These are phyloP conservation scores for Penicillium egyptiacum DNA, from an alignment of 495 filamentous ascomycete species.

Conservation along the genomic window DNA sequence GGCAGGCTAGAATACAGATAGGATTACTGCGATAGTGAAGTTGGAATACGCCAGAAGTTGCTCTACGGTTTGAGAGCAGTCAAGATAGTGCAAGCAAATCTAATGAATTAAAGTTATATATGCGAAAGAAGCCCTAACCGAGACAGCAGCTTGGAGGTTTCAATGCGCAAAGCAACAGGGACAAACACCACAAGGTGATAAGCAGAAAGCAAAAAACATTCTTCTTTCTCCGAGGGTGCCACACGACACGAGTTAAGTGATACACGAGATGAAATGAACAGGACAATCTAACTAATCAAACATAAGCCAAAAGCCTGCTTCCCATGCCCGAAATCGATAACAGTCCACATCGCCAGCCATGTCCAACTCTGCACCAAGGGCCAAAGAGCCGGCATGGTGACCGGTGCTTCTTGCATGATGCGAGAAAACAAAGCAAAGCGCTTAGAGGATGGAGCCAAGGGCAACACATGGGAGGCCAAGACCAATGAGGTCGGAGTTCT, in stretches of 20 bases:
- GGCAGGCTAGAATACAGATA: too few species aligned
- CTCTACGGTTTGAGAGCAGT: not conserved
- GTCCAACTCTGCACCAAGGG: conserved; percentile 4
- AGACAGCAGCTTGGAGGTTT: conserved; percentile 27
- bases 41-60: too few species aligned
- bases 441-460: conserved; percentile 51
- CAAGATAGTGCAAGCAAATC: conserved; percentile 14
- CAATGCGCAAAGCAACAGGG: conserved; percentile 27
- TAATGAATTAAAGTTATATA: conserved; percentile 35
- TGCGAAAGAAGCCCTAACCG: conserved; percentile 15
- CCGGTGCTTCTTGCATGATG: conserved; percentile 24
- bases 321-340: conserved; percentile 28
- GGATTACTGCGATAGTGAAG: too few species aligned
- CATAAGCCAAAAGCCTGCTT: conserved; percentile 22
- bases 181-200: conserved; percentile 16
- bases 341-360: conserved; percentile 17
- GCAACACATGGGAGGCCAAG: conserved; percentile 49
- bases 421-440: conserved; percentile 15
- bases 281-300: conserved; percentile 26
- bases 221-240: conserved; percentile 42
- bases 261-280: conserved; percentile 33
- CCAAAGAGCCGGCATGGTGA: conserved; percentile 8
- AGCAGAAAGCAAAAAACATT: conserved; percentile 32
- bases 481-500: conserved; percentile 41
- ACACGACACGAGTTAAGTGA: conserved; percentile 38